These are phyloP conservation scores for Aspergillus steynii DNA, from an alignment of 495 filamentous ascomycete species.

Conservation along the genomic window DNA sequence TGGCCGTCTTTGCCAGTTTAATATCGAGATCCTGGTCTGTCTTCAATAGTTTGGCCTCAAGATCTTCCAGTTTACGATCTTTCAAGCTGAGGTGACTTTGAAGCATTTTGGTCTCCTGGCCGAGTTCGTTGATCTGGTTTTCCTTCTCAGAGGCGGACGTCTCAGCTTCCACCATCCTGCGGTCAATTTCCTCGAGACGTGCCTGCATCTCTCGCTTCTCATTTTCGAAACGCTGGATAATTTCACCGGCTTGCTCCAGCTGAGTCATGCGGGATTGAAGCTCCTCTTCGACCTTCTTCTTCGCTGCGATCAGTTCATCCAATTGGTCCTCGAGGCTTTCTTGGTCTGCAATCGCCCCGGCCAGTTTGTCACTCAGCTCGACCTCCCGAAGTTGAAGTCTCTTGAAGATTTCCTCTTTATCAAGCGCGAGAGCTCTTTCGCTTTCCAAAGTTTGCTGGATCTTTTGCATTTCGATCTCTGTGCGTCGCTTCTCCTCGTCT, in stretches of 20 bases:
- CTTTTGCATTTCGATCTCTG: constrained; percentile 80
- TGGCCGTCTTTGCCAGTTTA: constrained; percentile 79
- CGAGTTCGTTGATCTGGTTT: constrained; percentile 68
- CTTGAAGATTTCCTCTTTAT: constrained; percentile 99
- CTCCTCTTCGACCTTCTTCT: constrained; percentile 85
- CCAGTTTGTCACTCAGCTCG: constrained; percentile 87
- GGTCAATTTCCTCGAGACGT: constrained; percentile 66
- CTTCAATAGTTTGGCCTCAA: constrained; percentile 81
- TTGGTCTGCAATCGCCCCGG: constrained; percentile 92
- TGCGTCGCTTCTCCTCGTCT: constrained; percentile 88
- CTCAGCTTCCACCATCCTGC: constrained; percentile 65
- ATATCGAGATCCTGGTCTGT: constrained; percentile 87
- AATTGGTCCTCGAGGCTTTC: constrained; percentile 91
- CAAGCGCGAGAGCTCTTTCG: constrained; percentile 88
- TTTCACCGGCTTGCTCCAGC: constrained; percentile 85
- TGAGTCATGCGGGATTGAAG: constrained; percentile 75
- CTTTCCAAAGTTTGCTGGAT: constrained; percentile 93
- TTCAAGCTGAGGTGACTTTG: constrained; percentile 88
- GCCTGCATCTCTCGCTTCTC: constrained; percentile 75
- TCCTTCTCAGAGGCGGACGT: constrained; percentile 66
- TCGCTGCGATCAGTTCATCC: constrained; percentile 83
- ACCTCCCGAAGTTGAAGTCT: constrained; percentile 85
- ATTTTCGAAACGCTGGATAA: constrained; percentile 79
- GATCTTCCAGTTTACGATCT: constrained; percentile 84
- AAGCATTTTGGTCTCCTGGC: constrained; percentile 85